Evolutionary conservation across 208 protist genomes (phyloP).

Genomic region (Phytomonas serpens): DNA sequence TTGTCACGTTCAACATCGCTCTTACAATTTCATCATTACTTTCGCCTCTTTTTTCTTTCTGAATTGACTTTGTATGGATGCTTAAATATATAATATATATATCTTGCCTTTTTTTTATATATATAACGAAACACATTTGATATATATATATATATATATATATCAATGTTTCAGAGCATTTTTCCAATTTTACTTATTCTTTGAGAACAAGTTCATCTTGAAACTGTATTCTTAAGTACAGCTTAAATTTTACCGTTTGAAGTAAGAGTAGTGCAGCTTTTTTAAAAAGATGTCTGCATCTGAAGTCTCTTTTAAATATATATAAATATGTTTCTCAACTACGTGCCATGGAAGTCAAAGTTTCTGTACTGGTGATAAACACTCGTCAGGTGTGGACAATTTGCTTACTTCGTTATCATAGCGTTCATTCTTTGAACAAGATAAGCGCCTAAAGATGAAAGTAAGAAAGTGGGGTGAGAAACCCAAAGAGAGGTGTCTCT

Average conservation of each 20-base stretch:
- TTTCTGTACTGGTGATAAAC: background rate
- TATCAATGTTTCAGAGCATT: conserved; percentile 2
- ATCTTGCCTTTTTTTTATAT: background rate
- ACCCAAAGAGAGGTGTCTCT: too few species aligned
- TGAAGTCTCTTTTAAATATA: background rate
- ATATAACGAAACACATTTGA: background rate
- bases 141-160: conserved; percentile 8
- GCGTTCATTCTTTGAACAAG: background rate
- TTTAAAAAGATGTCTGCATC: background rate
- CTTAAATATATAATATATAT: conserved; percentile 8
- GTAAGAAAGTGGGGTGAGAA: too few species aligned
- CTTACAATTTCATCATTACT: background rate
- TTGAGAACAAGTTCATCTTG: conserved; percentile 1
- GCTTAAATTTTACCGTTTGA: background rate
- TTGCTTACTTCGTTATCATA: background rate
- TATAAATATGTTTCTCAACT: background rate
- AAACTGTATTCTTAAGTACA: conserved; percentile 3
- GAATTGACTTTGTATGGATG: background rate
- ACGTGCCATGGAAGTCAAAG: background rate
- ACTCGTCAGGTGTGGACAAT: too few species aligned
- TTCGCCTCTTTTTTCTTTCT: background rate
- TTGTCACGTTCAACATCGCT: conserved; percentile 2
- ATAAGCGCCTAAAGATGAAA: background rate
- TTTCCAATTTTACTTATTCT: background rate
- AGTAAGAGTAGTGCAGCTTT: background rate